Evolutionary conservation across 164 flowering plant species (phyloP).

Genomic region (Vitis rotundifolia): DNA sequence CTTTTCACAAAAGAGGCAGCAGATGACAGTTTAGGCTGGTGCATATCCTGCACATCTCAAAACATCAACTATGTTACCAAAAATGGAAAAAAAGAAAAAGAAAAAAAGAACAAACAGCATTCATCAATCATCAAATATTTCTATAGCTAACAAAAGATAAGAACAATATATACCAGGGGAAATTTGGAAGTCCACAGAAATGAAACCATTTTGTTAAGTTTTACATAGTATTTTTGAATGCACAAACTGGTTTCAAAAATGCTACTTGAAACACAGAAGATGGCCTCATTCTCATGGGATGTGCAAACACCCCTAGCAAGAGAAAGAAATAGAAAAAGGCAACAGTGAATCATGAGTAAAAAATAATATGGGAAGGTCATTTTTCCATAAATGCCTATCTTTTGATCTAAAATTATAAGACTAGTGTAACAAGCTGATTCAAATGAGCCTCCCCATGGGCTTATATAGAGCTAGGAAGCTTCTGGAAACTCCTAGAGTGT

Average conservation of each 20-base stretch:
- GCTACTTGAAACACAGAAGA: neutral
- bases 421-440: too few relatives aligned
- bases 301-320: too few relatives aligned
- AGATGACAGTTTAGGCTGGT: constrained; percentile 27
- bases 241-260: neutral
- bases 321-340: too few relatives aligned
- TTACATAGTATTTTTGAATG: neutral
- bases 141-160: neutral
- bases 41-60: constrained; percentile 16
- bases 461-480: too few relatives aligned
- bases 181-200: neutral
- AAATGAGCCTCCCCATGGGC: too few relatives aligned
- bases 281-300: neutral
- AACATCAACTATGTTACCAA: neutral
- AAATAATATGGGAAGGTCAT: too few relatives aligned
- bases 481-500: too few relatives aligned
- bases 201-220: neutral
- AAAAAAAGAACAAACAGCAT: neutral
- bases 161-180: neutral
- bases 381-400: too few relatives aligned
- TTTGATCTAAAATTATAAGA: too few relatives aligned
- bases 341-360: too few relatives aligned
- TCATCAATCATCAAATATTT: neutral
- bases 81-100: neutral
- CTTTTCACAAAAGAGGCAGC: constrained; percentile 42